Evolutionary conservation across 208 protist species (phyloP), one percentile per base, ranked within the genome.

Genomic region (Endotrypanum monterogeii): DNA sequence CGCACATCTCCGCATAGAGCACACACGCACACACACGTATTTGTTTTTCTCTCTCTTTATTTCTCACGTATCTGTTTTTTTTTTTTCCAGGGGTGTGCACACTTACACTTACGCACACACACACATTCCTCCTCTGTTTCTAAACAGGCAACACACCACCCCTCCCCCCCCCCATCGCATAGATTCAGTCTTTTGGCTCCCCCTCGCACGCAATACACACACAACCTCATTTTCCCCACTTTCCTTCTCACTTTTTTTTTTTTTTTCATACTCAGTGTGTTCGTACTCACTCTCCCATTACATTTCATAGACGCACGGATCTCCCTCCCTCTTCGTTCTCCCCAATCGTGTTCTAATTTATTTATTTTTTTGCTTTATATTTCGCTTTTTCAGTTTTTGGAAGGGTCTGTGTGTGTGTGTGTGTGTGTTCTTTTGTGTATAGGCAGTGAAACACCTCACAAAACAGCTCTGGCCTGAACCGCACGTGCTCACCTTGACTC

Each of bases 241-340:
- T n/a, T 16, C 74, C 48, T 52, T 50, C 68, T 48, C 73, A 67
- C 44, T 48, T 50, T 51, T 71, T 32, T 44, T 67, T 69, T 74
- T 68, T 65, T 60, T 67, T 67, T 66, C 41, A 69, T 18, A 44
- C 30, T 30, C 28, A 9, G 56, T 37, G 56, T 60, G 28, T 60
- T 28, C 6, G 28, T 30, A n/a, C 14, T 30, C 35, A n/a, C 4
- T 30, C 56, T 25, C 28, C 28, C 28, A n/a, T 16, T 12, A 20
- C 28, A 20, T 30, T 16, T 46, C 60, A 11, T 30, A 46, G 60
- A 46, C 60, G 44, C 44, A 48, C 44, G 44, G 44, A 48, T 11
- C 5, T 48, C 44, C 12, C 12, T 48, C 44, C 44, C 12, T 48
- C 44, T n/a, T n/a, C n/a, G n/a, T n/a, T n/a, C n/a, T n/a, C n/a